Conservation (phyloP, 1,284 basidiomycete species). For the Pholiota adiposa region DNA sequence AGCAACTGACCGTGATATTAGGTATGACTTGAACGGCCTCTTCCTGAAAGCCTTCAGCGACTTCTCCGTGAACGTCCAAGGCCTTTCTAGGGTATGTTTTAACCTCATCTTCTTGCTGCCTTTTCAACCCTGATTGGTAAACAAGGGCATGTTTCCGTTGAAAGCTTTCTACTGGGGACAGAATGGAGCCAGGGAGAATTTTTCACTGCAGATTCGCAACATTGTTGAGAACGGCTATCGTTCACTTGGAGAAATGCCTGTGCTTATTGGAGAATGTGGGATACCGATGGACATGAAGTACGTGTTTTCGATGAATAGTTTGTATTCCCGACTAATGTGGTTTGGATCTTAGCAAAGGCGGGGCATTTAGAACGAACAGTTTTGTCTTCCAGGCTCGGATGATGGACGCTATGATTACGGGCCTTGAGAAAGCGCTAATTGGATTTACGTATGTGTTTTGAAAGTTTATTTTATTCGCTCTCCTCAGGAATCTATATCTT, state of each 20-base stretch:
- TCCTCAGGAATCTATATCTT: constrained; percentile 1
- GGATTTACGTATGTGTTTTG: constrained; percentile 76
- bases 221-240: constrained; percentile 71
- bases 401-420: constrained; percentile 90
- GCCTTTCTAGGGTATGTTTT: constrained; percentile 71
- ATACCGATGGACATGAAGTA: constrained; percentile 96
- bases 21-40: constrained; percentile 89
- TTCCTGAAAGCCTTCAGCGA: constrained; percentile 83
- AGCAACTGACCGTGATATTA: constrained; percentile 29
- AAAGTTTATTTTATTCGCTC: constrained; percentile 4
- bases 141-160: constrained; percentile 82
- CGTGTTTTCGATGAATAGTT: constrained; percentile 30
- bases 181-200: constrained; percentile 80
- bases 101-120: not conserved
- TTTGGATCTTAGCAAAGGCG: constrained; percentile 54
- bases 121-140: constrained; percentile 6
- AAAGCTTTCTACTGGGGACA: constrained; percentile 89
- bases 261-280: constrained; percentile 90
- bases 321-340: not conserved
- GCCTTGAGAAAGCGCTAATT: constrained; percentile 70
- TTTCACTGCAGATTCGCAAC: constrained; percentile 79
- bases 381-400: constrained; percentile 83
- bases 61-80: constrained; percentile 91
- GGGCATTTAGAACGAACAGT: constrained; percentile 74
- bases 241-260: constrained; percentile 77